Evolutionary conservation across 139 green algal species (phyloP), one percentile per base, ranked within the genome.

Genomic region (Closterium sp.): DNA sequence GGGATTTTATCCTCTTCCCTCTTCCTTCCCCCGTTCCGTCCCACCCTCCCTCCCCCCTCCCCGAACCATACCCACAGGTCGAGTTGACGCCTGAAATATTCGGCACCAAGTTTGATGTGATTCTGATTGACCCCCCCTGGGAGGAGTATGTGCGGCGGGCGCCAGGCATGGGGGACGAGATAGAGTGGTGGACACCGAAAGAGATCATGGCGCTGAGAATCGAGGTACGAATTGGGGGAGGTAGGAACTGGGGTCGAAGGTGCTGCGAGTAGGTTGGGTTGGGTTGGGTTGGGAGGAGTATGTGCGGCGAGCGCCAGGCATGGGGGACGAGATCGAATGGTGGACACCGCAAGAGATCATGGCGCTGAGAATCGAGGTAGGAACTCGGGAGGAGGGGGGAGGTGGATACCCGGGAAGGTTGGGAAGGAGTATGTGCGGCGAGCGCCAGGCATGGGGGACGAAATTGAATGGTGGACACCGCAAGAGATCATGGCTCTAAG

Each of bases 91-190:
- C 92, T 0, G 92, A 93, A 4, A 28, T 91, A 9, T 95, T 95
- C 31, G 92, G 92, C 27, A 94, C 70, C 90, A 94, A 94, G 79
- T 95, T 95, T 95, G 97, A 98, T 92, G 96, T 97, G 30, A 97
- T 97, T 45, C 88, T 98, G 34, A 95, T 98, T 4, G 97, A 98
- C 92, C 97, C 97, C 2, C 97, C 97, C 3, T 98, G 97, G 97
- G 96, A 97, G 90, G 97, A 98, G 94, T 98, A 98, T 93, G 96
- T 96, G 79, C 92, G 96, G 28, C 90, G 97, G 19, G 97, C 96
- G 24, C 97, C 97, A 22, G 94, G 96, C 9, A 88, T 97, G 31
- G 95, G 89, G 1, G 95, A 97, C 70, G 31, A 89, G 17, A 94
- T 96, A 19, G 91, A 92, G 50, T 91, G 89, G 27, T 98, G 97